Evolutionary conservation across 495 filamentous ascomycete species (phyloP), one percentile per base, ranked within the genome.

Genomic region (Aspergillus nidulans): DNA sequence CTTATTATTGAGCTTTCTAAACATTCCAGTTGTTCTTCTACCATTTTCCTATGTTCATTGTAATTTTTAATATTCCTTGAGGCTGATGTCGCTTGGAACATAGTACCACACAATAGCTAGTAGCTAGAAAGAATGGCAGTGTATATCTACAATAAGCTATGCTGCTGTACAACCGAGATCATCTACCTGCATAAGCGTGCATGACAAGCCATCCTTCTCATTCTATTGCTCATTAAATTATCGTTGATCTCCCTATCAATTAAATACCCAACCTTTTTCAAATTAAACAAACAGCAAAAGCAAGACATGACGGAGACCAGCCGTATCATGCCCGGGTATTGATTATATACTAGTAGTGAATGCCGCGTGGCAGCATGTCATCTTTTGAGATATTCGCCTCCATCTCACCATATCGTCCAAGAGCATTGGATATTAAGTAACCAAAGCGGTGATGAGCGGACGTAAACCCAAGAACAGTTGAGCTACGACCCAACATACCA

Each of bases 401-500:
- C n/a, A n/a, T n/a, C n/a, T n/a, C n/a, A n/a, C n/a, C n/a, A n/a
- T n/a, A n/a, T n/a, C n/a, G n/a, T n/a, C n/a, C n/a, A n/a, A n/a
- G n/a, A n/a, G n/a, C n/a, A n/a, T n/a, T n/a, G n/a, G n/a, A n/a
- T n/a, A n/a, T n/a, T n/a, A n/a, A n/a, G n/a, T n/a, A n/a, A n/a
- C n/a, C n/a, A n/a, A n/a, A n/a, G 39, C 4, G 20, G 19, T 16
- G 5, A 10, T 6, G 41, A 43, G 18, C 18, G 2, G 19, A 23
- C 9, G 19, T 20, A 41, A 41, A 19, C n/a, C 19, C 40, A 6
- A 43, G n/a, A 5, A 4, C 13, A 4, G 19, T 24, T 45, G 21
- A 26, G 4, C 10, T 6, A 45, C 4, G 72, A 61, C 10, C 79
- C 78, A 53, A 96, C 79, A 65, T 85, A 90, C 92, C 92, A 97